Evolutionary conservation across 495 filamentous ascomycete species (phyloP).

Genomic region (Amorphotheca resinae): DNA sequence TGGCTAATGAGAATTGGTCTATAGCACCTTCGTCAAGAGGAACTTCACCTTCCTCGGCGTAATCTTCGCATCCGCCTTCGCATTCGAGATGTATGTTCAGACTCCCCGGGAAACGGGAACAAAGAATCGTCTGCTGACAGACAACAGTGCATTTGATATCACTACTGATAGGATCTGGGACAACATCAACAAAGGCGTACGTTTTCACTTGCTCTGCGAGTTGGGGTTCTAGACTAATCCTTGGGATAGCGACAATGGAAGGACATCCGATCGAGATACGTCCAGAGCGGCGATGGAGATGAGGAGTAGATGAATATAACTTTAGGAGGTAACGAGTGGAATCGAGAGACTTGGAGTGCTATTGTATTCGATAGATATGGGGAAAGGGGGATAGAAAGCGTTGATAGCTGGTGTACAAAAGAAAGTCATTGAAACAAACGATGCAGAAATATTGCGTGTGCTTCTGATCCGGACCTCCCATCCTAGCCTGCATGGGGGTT

Average conservation of each 20-base stretch:
- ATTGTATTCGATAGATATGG: background rate
- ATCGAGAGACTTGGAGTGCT: background rate
- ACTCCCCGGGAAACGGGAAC: background rate
- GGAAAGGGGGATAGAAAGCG: background rate
- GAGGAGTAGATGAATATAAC: slow-evolving; percentile 28
- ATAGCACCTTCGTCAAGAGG: slow-evolving; percentile 68
- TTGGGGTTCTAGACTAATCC: slow-evolving; percentile 7
- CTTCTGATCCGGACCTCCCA: background rate
- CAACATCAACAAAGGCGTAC: slow-evolving; percentile 73
- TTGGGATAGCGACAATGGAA: slow-evolving; percentile 90
- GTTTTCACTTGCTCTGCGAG: slow-evolving; percentile 23
- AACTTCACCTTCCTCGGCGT: slow-evolving; percentile 77
- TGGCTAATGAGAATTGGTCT: slow-evolving; percentile 25
- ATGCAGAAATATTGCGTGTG: background rate
- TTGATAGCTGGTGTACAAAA: slow-evolving; percentile 18
- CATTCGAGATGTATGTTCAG: slow-evolving; percentile 73
- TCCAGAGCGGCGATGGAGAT: slow-evolving; percentile 32
- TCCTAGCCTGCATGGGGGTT: background rate
- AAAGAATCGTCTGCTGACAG: slow-evolving; percentile 2
- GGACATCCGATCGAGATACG: slow-evolving; percentile 85
- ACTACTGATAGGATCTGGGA: slow-evolving; percentile 80
- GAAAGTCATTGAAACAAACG: slow-evolving; percentile 13
- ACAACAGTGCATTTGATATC: slow-evolving; percentile 59
- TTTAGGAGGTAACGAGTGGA: background rate
- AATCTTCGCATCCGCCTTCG: slow-evolving; percentile 81